These are phyloP conservation scores for Flagelloscypha sp. DNA, from an alignment of 768 basidiomycete species.

Conservation along the genomic window DNA sequence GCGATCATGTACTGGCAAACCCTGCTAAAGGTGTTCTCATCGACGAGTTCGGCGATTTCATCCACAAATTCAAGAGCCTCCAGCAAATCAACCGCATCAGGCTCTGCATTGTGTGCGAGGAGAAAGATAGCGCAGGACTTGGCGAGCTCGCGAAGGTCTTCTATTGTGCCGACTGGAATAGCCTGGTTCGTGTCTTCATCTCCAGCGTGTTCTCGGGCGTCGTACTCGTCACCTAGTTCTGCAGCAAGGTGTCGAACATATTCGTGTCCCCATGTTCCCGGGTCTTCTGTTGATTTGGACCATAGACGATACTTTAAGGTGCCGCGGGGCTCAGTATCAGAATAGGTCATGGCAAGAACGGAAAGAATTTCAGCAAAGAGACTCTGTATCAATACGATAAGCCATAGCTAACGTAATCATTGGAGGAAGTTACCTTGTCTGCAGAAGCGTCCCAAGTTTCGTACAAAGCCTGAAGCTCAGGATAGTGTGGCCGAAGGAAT, in stretches of 20 bases:
- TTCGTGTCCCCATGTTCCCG: slow-evolving; percentile 98
- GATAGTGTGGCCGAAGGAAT: slow-evolving; percentile 93
- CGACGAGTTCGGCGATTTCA: slow-evolving; percentile 68
- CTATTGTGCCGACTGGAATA: slow-evolving; percentile 48
- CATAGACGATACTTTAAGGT: slow-evolving; percentile 90
- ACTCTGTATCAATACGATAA: slow-evolving; percentile 39
- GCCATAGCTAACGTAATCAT: neutral
- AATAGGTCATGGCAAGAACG: slow-evolving; percentile 99
- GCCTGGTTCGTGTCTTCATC: slow-evolving; percentile 23
- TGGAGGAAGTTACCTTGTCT: slow-evolving; percentile 49
- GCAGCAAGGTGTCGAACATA: slow-evolving; percentile 96
- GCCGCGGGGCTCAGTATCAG: slow-evolving; percentile 93
- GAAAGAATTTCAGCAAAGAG: slow-evolving; percentile 96
- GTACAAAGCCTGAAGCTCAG: slow-evolving; percentile 75
- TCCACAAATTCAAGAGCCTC: slow-evolving; percentile 89
- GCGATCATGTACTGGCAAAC: slow-evolving; percentile 96
- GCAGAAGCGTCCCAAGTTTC: slow-evolving; percentile 73
- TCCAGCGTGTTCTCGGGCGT: slow-evolving; percentile 51
- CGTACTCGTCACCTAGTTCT: slow-evolving; percentile 92
- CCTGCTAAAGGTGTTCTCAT: slow-evolving; percentile 78
- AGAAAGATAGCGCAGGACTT: slow-evolving; percentile 85
- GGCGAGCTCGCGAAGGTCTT: slow-evolving; percentile 70
- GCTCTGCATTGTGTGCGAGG: slow-evolving; percentile 90
- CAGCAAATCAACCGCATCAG: slow-evolving; percentile 92
- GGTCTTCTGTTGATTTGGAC: slow-evolving; percentile 70